A percentile compares a stretch with the other conserved stretches of the same genome.
Evolutionary conservation across 1,284 basidiomycete genomes (phyloP).

Genomic region (Ganoderma boninense): DNA sequence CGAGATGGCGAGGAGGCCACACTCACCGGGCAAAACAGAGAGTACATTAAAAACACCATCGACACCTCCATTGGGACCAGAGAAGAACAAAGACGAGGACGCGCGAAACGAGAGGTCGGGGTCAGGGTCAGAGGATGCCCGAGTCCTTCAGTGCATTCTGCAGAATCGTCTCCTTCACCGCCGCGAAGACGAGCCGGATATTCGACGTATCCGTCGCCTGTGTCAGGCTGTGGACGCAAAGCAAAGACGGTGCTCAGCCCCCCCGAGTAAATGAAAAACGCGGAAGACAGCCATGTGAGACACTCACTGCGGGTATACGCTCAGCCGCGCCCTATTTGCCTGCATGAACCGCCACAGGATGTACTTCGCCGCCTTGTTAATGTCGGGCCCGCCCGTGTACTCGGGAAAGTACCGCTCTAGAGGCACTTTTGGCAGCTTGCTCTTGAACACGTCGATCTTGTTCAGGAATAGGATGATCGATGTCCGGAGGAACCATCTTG

Average conservation of each 20-base stretch:
- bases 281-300: neutral
- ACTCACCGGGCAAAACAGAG: conserved; percentile 25
- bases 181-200: conserved; percentile 93
- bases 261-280: neutral
- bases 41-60: conserved; percentile 16
- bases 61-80: conserved; percentile 5
- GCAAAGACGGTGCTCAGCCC: conserved; percentile 1
- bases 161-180: conserved; percentile 97
- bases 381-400: conserved; percentile 92
- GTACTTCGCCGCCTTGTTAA: conserved; percentile 98
- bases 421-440: conserved; percentile 90
- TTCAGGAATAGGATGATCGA: conserved; percentile 95
- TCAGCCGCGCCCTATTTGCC: conserved; percentile 88
- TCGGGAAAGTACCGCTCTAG: conserved; percentile 93
- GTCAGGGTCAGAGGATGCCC: conserved; percentile 64
- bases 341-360: conserved; percentile 98
- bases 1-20: neutral
- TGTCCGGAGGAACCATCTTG: conserved; percentile 95
- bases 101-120: neutral
- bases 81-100: neutral
- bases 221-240: conserved; percentile 68
- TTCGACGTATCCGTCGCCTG: conserved; percentile 85
- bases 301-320: conserved; percentile 92
- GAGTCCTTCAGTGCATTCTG: conserved; percentile 90
- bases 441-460: conserved; percentile 97